Evolutionary conservation across 2,329 filamentous ascomycete species (phyloP).

Genomic region (Neonectria punicea): DNA sequence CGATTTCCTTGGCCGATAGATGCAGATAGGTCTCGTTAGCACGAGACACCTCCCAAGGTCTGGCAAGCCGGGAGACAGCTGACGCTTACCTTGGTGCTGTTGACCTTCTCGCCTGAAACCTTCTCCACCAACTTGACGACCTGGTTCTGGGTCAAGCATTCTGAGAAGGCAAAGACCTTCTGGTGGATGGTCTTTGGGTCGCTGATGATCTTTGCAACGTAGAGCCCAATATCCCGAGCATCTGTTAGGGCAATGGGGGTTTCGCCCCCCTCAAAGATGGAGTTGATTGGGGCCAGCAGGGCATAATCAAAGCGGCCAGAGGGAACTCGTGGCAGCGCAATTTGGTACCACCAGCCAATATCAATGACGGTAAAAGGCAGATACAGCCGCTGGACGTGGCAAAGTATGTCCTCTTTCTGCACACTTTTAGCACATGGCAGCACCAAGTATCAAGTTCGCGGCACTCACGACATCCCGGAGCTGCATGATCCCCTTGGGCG

Average conservation of each 20-base stretch:
- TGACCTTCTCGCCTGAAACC: constrained; percentile 58
- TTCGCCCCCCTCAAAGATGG: constrained; percentile 59
- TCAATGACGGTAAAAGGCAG: constrained; percentile 68
- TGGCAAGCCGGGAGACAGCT: too few relatives aligned
- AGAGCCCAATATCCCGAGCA: constrained; percentile 61
- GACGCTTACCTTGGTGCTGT: constrained; percentile 9
- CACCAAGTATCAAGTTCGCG: too few relatives aligned
- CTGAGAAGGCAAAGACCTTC: constrained; percentile 59
- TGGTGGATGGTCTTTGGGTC: constrained; percentile 65
- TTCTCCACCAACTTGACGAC: constrained; percentile 58
- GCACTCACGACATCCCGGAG: constrained; percentile 4
- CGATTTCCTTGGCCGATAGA: too few relatives aligned
- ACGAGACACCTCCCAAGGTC: not conserved
- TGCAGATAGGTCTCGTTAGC: too few relatives aligned
- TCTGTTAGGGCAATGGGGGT: constrained; percentile 57
- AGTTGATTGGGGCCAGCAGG: constrained; percentile 45
- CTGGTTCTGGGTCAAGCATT: constrained; percentile 57
- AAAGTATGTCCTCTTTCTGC: constrained; percentile 61
- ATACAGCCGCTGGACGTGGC: constrained; percentile 57
- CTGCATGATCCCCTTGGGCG: constrained; percentile 7
- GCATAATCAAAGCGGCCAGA: constrained; percentile 42
- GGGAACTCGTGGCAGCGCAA: constrained; percentile 45
- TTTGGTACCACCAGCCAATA: constrained; percentile 67
- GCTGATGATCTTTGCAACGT: constrained; percentile 59
- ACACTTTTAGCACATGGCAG: not conserved